A percentile compares a stretch with the other conserved stretches of the same genome.
These are phyloP conservation scores for Erigeron canadensis DNA, from an alignment of 129 eudicot genomes.

Conservation along the genomic window DNA sequence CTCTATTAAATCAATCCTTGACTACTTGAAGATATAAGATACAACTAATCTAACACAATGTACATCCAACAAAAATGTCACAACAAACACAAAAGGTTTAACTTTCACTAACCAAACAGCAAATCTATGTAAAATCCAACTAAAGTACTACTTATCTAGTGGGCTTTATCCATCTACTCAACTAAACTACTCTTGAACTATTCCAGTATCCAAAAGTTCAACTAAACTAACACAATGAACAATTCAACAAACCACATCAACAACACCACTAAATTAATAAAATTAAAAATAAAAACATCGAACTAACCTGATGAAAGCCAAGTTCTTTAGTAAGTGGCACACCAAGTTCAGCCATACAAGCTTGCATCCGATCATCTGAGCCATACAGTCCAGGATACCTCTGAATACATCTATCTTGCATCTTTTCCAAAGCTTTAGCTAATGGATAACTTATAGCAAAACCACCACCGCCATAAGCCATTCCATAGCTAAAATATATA, in stretches of 20 bases:
- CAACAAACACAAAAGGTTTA: background rate
- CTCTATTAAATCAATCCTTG: background rate
- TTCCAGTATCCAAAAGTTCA: slow-evolving; percentile 2
- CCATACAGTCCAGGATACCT: slow-evolving; percentile 89
- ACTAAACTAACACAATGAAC: slow-evolving; percentile 16
- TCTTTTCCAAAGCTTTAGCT: slow-evolving; percentile 74
- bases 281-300: background rate
- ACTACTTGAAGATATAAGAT: background rate
- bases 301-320: slow-evolving; percentile 92
- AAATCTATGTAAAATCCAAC: background rate
- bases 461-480: slow-evolving; percentile 99
- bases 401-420: slow-evolving; percentile 88
- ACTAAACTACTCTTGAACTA: background rate
- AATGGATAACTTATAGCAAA: slow-evolving; percentile 91
- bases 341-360: slow-evolving; percentile 99
- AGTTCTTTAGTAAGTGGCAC: slow-evolving; percentile 93
- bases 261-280: background rate
- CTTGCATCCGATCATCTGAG: slow-evolving; percentile 94
- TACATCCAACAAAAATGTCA: slow-evolving; percentile 1
- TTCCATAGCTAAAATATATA: slow-evolving; percentile 73
- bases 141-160: background rate
- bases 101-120: background rate
- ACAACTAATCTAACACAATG: slow-evolving; percentile 5
- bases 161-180: background rate
- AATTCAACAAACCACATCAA: slow-evolving; percentile 8